Evolutionary conservation across 1,284 basidiomycete genomes (phyloP), one percentile per base, ranked within the genome.

Genomic region (Cryptococcus sp.): DNA sequence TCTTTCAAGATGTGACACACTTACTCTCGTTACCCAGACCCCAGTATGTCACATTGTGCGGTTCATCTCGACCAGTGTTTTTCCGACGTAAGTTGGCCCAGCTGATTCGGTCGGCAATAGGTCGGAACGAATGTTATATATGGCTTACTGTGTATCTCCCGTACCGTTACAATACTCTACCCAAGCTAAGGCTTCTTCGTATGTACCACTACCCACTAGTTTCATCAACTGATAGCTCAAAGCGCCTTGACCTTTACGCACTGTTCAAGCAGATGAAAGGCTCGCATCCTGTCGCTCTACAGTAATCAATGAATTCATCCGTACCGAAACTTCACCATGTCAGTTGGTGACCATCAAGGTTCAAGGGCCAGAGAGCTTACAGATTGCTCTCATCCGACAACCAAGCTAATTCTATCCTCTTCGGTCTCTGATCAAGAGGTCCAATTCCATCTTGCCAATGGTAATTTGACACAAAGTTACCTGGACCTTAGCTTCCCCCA

Each of bases 401-500:
- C 85, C 84, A 86, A 2, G 85, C 84, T n/a, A 86, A 78, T 68
- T 86, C 84, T 42, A 70, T 65, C 23, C 83, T 82, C 42, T 82
- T 79, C 38, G 82, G 83, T 34, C 84, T 77, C 8, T 79, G 60
- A 32, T 79, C 76, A 51, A 78, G 77, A 3, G 84, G 83, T 1
- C 84, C 84, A 35, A 86, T 78, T 0, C 83, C 84, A 70, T 86
- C 84, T 71, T 85, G 81, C 84, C 84, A 86, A 50, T 83, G 80
- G 68, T 86, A 86, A 60, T 83, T 83, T 63, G 81, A 83, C n/a
- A 74, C 77, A 60, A 71, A 78, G 67, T 78, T 78, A 49, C 77
- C 74, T 46, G 38, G 3, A 32, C 6, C 8, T 31, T 15, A 46
- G 33, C 3, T 3, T 4, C 13, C 1, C 8, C 2, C 31, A 34